A percentile compares a stretch with the other conserved stretches of the same genome.
Evolutionary conservation across 129 eudicot species (phyloP).

Genomic region (Ambrosia artemisiifolia): DNA sequence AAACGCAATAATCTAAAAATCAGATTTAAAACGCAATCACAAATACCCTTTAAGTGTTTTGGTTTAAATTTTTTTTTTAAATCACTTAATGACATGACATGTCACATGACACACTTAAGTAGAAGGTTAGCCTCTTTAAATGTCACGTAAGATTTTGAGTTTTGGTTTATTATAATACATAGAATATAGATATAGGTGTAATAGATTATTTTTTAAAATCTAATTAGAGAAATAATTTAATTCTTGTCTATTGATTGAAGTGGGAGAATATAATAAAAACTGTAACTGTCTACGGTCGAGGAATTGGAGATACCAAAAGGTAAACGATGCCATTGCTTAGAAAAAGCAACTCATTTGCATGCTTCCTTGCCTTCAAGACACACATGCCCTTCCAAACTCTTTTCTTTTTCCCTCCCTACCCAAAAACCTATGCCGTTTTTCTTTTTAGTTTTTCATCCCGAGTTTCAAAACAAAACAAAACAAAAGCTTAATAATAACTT

Average conservation of each 20-base stretch:
- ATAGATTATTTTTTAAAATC: not conserved
- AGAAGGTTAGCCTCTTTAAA: no score
- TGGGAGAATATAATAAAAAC: conserved; percentile 18
- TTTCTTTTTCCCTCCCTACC: not conserved
- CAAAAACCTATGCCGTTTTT: not conserved
- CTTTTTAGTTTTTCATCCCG: not conserved
- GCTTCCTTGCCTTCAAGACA: conserved; percentile 33
- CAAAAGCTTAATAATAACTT: not conserved
- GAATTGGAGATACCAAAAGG: conserved; percentile 32
- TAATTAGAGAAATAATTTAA: conserved; percentile 10
- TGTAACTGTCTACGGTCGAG: conserved; percentile 15
- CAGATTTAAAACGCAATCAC: no score
- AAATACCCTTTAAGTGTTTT: no score
- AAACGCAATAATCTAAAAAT: no score
- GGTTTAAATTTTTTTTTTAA: no score
- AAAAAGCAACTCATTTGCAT: conserved; percentile 37
- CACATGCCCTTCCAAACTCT: conserved; percentile 38
- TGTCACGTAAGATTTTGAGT: no score
- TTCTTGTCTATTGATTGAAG: conserved; percentile 13
- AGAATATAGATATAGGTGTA: no score
- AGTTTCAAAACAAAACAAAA: conserved; percentile 8
- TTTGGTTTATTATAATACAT: no score
- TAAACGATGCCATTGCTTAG: conserved; percentile 28
- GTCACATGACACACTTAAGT: no score
- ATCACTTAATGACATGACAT: no score